These are phyloP conservation scores for Arthrobotrys musiformis DNA, from an alignment of 2,329 filamentous ascomycete genomes.

Conservation along the genomic window DNA sequence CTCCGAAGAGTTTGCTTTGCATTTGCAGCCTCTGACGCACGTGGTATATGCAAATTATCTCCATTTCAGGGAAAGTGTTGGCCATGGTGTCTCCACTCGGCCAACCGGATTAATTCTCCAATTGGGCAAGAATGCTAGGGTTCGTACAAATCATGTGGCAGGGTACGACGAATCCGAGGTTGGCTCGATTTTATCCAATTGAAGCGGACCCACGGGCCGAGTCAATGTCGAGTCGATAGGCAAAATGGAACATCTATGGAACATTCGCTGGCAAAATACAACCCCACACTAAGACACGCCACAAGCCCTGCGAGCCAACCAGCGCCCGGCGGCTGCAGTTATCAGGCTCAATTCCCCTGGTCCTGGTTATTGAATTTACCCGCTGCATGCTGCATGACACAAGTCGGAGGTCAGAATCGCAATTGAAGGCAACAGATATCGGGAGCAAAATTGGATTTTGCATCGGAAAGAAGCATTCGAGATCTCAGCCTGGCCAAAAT, in stretches of 20 bases:
- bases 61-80: slow-evolving; percentile 34
- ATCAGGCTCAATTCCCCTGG: slow-evolving; percentile 48
- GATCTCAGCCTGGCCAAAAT: not conserved
- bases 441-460: slow-evolving; percentile 17
- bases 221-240: slow-evolving; percentile 34
- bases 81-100: slow-evolving; percentile 34
- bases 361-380: slow-evolving; percentile 41
- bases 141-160: slow-evolving; percentile 25
- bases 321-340: slow-evolving; percentile 50
- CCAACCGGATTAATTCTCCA: slow-evolving; percentile 55
- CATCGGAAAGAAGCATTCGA: not conserved
- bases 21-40: slow-evolving; percentile 46
- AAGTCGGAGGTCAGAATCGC: slow-evolving; percentile 18
- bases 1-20: slow-evolving; percentile 27
- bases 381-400: slow-evolving; percentile 39
- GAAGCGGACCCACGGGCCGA: slow-evolving; percentile 52
- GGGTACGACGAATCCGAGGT: slow-evolving; percentile 27
- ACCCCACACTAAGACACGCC: slow-evolving; percentile 47
- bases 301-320: slow-evolving; percentile 31
- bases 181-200: slow-evolving; percentile 48
- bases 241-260: slow-evolving; percentile 55
- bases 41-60: slow-evolving; percentile 32
- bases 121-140: slow-evolving; percentile 29
- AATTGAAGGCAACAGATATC: slow-evolving; percentile 44
- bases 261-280: slow-evolving; percentile 55